phyloP scores from a whole-genome alignment of 768 basidiomycete genomes.

The Macrolepiota fuliginosa region DNA sequence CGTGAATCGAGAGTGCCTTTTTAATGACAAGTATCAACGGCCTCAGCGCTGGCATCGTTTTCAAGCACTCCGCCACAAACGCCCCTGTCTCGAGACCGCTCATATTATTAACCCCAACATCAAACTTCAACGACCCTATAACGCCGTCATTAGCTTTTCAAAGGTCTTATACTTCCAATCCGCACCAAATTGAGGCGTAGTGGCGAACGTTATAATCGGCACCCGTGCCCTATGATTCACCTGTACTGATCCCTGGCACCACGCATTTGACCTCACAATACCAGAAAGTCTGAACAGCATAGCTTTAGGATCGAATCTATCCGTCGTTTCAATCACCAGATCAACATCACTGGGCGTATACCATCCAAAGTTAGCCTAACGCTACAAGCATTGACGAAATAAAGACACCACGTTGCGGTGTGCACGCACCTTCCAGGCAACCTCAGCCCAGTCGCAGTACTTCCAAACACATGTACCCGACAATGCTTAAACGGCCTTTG shows the following conservation, averaged over 20 bases:
- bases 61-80: slow-evolving; percentile 51
- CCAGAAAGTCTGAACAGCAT: slow-evolving; percentile 47
- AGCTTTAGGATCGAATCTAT: slow-evolving; percentile 30
- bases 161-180: background rate
- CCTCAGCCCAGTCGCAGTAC: slow-evolving; percentile 56
- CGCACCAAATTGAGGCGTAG: slow-evolving; percentile 37
- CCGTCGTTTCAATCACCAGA: slow-evolving; percentile 25
- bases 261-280: slow-evolving; percentile 38
- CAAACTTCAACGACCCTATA: slow-evolving; percentile 57
- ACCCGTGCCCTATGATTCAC: slow-evolving; percentile 37
- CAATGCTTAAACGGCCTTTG: slow-evolving; percentile 41
- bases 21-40: slow-evolving; percentile 65
- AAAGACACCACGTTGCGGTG: background rate
- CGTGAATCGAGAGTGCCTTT: slow-evolving; percentile 52
- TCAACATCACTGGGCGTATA: slow-evolving; percentile 18
- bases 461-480: slow-evolving; percentile 56
- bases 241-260: slow-evolving; percentile 34
- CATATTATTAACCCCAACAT: slow-evolving; percentile 64
- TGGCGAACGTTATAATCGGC: slow-evolving; percentile 63
- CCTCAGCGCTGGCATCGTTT: slow-evolving; percentile 53
- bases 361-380: background rate
- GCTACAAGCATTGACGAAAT: background rate
- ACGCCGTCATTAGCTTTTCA: background rate
- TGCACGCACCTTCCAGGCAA: slow-evolving; percentile 56
- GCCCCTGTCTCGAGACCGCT: slow-evolving; percentile 53